These are phyloP conservation scores for Pisolithus albus DNA, from an alignment of 768 basidiomycete species.

Conservation along the genomic window DNA sequence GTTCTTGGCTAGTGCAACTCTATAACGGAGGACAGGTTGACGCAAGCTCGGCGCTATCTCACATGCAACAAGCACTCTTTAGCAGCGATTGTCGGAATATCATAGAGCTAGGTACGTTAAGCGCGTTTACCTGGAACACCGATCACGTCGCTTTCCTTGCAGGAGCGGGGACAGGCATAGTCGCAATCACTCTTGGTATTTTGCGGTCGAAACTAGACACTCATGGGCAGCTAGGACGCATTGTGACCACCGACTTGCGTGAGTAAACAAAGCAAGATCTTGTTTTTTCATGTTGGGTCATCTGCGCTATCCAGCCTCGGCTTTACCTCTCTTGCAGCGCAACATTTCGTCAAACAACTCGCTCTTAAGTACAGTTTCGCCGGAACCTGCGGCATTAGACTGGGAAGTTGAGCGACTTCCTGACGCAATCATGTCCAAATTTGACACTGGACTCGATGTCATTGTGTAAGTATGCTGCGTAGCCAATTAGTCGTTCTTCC, in stretches of 20 bases:
- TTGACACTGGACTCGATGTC: conserved; percentile 44
- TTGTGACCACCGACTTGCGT: conserved; percentile 73
- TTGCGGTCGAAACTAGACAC: conserved; percentile 37
- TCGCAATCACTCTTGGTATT: conserved; percentile 58
- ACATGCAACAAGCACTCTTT: conserved; percentile 35
- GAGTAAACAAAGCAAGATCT: conserved; percentile 16
- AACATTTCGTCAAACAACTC: conserved; percentile 50
- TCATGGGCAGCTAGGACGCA: conserved; percentile 20
- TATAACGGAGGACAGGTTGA: conserved; percentile 9
- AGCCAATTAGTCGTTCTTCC: background rate
- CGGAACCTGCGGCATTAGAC: conserved; percentile 46
- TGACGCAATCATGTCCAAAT: conserved; percentile 27
- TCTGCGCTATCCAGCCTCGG: conserved; percentile 53
- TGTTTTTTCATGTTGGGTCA: background rate
- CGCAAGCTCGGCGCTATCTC: conserved; percentile 5
- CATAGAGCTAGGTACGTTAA: conserved; percentile 63
- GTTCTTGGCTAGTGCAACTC: conserved; percentile 61
- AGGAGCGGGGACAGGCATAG: conserved; percentile 86
- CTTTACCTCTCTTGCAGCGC: conserved; percentile 68
- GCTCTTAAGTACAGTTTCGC: conserved; percentile 27
- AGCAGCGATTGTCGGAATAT: conserved; percentile 35
- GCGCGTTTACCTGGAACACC: background rate
- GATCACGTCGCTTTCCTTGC: background rate
- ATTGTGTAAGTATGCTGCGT: conserved; percentile 51
- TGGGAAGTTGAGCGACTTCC: conserved; percentile 67